Base-by-base conservation (phyloP, 805 yeast species). In the Hanseniaspora mollemarum region DNA sequence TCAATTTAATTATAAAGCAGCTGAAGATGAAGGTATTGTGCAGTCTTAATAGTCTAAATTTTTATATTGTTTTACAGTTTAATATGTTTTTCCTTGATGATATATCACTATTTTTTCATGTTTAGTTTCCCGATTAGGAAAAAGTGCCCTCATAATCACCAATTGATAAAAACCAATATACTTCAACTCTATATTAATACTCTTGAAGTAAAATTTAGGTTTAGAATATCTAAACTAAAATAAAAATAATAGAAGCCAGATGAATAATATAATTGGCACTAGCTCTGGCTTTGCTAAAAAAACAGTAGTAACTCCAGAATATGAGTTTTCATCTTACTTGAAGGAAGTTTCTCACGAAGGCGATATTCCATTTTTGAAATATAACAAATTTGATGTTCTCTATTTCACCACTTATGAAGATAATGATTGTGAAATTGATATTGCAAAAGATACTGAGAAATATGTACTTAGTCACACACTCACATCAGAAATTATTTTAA, bases 1-100 rank as follows among this genome's bases (percentile, higher is more conserved):
- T 63, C 83, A 82, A 64, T 78, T 74, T 51, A 81, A 88, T 52
- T 87, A 87, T 63, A 71, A 73, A 41, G 32, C 43, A 10, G 18
- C 25, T 3, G 46, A 49, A 21, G 46, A 49, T 3, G 52, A 49
- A 21, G 46, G 46, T 13, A 42, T 49, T 9, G 51, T 46, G 4
- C 28, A 38, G 10, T 46, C 50, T 19, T 46, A 38, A 38, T 18
- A n/a, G 6, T 32, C 16, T 32, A 8, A 5, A 5, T 4, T 12
- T 8, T 33, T 33, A 16, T 33, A 16, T 33, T 33, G 9, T n/a
- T n/a, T 33, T 33, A 16, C 37, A 33, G n/a, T n/a, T n/a, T n/a
- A n/a, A n/a, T n/a, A n/a, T n/a, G n/a, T n/a, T n/a, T n/a, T n/a
- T n/a, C n/a, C n/a, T n/a, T n/a, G n/a, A n/a, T n/a, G n/a, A n/a